Percentiles rank a stretch among this genome's conserved stretches.
These are phyloP conservation scores for Cetradonia linearis DNA, from an alignment of 495 filamentous ascomycete genomes.

Conservation along the genomic window DNA sequence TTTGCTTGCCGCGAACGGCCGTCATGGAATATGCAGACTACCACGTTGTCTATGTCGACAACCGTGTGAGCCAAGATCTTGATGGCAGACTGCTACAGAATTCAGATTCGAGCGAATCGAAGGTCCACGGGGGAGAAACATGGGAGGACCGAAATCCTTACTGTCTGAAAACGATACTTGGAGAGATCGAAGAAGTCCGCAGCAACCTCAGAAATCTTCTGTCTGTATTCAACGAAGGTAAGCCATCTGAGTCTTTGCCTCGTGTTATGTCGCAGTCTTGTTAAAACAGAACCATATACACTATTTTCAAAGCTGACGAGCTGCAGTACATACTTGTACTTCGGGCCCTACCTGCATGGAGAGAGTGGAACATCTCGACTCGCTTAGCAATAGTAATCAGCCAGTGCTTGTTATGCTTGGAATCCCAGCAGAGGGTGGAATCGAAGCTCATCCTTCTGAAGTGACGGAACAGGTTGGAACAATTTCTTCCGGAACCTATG, in stretches of 20 bases:
- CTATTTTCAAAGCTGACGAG: conserved; percentile 5
- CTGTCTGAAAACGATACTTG: conserved; percentile 28
- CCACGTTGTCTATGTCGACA: conserved; percentile 77
- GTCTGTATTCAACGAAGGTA: conserved; percentile 46
- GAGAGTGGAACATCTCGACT: conserved; percentile 56
- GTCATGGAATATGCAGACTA: conserved; percentile 62
- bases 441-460: conserved; percentile 5
- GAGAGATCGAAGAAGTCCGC: conserved; percentile 42
- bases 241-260: conserved; percentile 24
- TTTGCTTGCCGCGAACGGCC: conserved; percentile 22
- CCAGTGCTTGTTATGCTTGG: conserved; percentile 68
- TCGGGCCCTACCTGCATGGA: conserved; percentile 60
- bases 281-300: not conserved
- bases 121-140: conserved; percentile 16
- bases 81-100: conserved; percentile 36
- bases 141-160: conserved; percentile 20
- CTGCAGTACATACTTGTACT: conserved; percentile 61
- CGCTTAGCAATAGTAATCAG: conserved; percentile 48
- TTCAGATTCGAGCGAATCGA: conserved; percentile 24
- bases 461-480: not conserved
- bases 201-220: conserved; percentile 42
- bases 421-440: conserved; percentile 4
- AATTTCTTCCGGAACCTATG: conserved; percentile 24
- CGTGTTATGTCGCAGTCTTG: not conserved
- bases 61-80: conserved; percentile 54